Evolutionary conservation across 129 eudicot species (phyloP), one percentile per base, ranked within the genome.

Genomic region (Glebionis coronaria): DNA sequence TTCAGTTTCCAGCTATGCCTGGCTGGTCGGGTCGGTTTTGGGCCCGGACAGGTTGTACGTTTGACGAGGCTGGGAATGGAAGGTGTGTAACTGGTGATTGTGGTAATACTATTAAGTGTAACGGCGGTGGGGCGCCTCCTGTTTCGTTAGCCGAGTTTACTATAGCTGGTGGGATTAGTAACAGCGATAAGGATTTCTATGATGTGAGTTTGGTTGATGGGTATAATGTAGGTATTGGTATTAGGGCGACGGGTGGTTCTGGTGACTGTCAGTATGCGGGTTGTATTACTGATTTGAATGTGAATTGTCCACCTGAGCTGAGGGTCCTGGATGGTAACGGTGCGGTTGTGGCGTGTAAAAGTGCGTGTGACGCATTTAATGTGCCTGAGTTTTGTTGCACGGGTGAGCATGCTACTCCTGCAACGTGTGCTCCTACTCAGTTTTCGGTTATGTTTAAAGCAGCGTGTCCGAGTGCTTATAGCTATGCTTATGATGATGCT

Each of bases 1-100:
- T 73, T 61, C 81, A 84, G 38, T 47, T 90, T 60, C 73, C 90
- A 0, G 95, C 88, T 0, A 86, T 80, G 52, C 76, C 75, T 0
- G 95, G 88, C 57, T 90, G 94, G 94, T 90, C 97, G 0, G 97
- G 97, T 20, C 95, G 95, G 42, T 83, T 90, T 70, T 90, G 97
- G 97, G 95, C 85, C 31, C 71, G 97, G 44, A 90, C 95, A 6
- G 88, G 88, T 31, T 86, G 97, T 87, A 78, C 67, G 10, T 90
- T 90, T 44, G 90, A 83, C 61, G 76, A 56, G 5, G 25, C 76
- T 16, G 91, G 95, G 9, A 68, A 76, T 10, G 95, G 95, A 14
- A 80, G 68, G 4, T 90, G 97, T 66, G 38, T 57, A n/a, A 86
- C 91, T 0, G 97, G 97, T 2, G 95, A 90, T 71, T 90, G 97